Percentiles rank a stretch among this genome's conserved stretches.
phyloP scores from a whole-genome alignment of 1,284 basidiomycete species.

The Dichomitus squalens region DNA sequence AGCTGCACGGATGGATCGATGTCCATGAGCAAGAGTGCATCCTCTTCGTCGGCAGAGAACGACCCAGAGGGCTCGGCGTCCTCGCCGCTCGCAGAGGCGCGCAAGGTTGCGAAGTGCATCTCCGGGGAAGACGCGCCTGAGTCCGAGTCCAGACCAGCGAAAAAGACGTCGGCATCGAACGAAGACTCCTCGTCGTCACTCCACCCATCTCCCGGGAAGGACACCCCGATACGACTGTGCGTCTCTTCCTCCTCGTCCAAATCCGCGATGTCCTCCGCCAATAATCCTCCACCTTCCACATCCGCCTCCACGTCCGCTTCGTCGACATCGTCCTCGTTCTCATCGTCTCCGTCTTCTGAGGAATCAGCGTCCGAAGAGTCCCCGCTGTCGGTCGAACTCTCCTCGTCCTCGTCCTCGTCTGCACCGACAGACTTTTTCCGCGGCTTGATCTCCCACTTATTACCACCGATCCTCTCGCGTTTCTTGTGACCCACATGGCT shows the following conservation, averaged over 20 bases:
- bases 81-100: constrained; percentile 27
- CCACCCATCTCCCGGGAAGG: constrained; percentile 61
- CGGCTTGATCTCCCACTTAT: constrained; percentile 69
- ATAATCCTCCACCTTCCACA: constrained; percentile 18
- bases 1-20: constrained; percentile 32
- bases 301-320: constrained; percentile 42
- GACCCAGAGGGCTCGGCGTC: constrained; percentile 27
- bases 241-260: constrained; percentile 31
- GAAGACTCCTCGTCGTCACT: constrained; percentile 74
- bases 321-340: constrained; percentile 43
- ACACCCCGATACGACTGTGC: constrained; percentile 38
- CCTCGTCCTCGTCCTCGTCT: constrained; percentile 43
- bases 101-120: constrained; percentile 37
- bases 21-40: constrained; percentile 34
- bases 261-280: constrained; percentile 1
- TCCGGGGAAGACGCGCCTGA: constrained; percentile 38
- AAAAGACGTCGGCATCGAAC: constrained; percentile 80
- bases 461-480: constrained; percentile 42
- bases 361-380: constrained; percentile 36
- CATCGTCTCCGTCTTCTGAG: constrained; percentile 57
- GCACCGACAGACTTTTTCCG: constrained; percentile 67
- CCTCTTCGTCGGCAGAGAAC: constrained; percentile 34
- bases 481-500: constrained; percentile 45
- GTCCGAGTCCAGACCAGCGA: constrained; percentile 67
- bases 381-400: constrained; percentile 31